These are phyloP conservation scores for Candida insectorum DNA, from an alignment of 805 yeast genomes.

Conservation along the genomic window DNA sequence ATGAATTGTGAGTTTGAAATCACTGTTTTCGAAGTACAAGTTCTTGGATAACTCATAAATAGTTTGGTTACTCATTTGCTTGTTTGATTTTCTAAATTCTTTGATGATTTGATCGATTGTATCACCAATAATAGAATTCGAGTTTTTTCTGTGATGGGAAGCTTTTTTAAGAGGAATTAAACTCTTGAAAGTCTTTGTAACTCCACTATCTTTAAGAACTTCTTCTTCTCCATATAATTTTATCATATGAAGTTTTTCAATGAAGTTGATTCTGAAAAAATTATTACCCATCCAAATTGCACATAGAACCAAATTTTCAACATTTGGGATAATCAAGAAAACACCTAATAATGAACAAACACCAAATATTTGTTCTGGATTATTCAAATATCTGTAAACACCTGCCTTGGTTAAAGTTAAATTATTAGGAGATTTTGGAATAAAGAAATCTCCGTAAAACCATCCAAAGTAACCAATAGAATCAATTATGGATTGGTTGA, in stretches of 20 bases:
- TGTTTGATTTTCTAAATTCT: conserved; percentile 34
- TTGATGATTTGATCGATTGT: conserved; percentile 46
- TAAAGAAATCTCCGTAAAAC: conserved; percentile 84
- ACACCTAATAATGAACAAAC: conserved; percentile 80
- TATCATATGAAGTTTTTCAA: conserved; percentile 76
- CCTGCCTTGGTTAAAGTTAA: conserved; percentile 66
- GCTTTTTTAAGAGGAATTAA: conserved; percentile 29
- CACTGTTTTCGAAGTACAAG: conserved; percentile 34
- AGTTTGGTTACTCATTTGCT: conserved; percentile 30
- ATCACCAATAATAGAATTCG: conserved; percentile 31
- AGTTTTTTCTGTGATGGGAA: conserved; percentile 7
- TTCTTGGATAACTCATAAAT: conserved; percentile 38
- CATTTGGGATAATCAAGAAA: conserved; percentile 53
- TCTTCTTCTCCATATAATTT: conserved; percentile 67
- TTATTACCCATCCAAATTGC: conserved; percentile 60
- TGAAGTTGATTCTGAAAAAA: conserved; percentile 63
- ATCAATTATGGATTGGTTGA: conserved; percentile 62
- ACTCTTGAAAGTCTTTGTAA: conserved; percentile 42
- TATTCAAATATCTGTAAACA: conserved; percentile 74
- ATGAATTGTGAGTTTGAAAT: conserved; percentile 25
- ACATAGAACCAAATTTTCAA: conserved; percentile 50
- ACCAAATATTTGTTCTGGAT: conserved; percentile 78
- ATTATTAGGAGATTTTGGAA: conserved; percentile 45
- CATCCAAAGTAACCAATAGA: conserved; percentile 84
- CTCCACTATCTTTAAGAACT: conserved; percentile 53